Percentiles rank a stretch among this genome's conserved stretches.
Conservation (phyloP, 495 filamentous ascomycete species). For the Podospora bellae-mahoneyi region DNA sequence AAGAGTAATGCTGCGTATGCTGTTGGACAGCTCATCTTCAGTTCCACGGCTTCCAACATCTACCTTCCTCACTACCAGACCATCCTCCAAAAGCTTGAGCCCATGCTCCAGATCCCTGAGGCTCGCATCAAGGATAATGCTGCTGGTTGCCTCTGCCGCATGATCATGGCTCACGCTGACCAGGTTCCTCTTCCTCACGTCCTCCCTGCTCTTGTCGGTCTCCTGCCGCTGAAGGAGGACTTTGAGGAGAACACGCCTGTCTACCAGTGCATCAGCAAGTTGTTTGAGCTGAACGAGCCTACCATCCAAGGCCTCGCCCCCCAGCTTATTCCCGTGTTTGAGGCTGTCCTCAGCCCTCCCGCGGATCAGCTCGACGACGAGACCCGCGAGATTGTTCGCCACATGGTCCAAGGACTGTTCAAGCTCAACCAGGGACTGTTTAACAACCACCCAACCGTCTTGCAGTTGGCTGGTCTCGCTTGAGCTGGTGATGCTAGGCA, state of each 20-base stretch:
- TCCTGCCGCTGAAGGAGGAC: conserved; percentile 88
- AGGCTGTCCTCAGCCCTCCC: conserved; percentile 72
- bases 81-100: conserved; percentile 80
- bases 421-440: conserved; percentile 33
- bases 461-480: conserved; percentile 33
- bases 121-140: conserved; percentile 88
- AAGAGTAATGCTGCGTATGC: conserved; percentile 94
- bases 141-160: conserved; percentile 84
- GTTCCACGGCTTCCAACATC: conserved; percentile 67
- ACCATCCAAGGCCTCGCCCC: conserved; percentile 74
- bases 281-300: conserved; percentile 72
- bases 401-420: conserved; percentile 28
- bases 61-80: conserved; percentile 69
- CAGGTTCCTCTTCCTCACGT: conserved; percentile 75
- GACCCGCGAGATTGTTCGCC: conserved; percentile 53
- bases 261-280: conserved; percentile 78
- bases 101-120: conserved; percentile 68
- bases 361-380: conserved; percentile 81
- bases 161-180: conserved; percentile 81
- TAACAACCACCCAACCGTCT: conserved; percentile 28
- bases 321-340: conserved; percentile 73
- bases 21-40: conserved; percentile 74
- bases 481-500: conserved; percentile 10
- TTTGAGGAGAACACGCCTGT: conserved; percentile 95
- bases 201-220: conserved; percentile 70